A percentile compares a stretch with the other conserved stretches of the same genome.
phyloP scores from a whole-genome alignment of 768 basidiomycete genomes.

The Leccinum boreale region DNA sequence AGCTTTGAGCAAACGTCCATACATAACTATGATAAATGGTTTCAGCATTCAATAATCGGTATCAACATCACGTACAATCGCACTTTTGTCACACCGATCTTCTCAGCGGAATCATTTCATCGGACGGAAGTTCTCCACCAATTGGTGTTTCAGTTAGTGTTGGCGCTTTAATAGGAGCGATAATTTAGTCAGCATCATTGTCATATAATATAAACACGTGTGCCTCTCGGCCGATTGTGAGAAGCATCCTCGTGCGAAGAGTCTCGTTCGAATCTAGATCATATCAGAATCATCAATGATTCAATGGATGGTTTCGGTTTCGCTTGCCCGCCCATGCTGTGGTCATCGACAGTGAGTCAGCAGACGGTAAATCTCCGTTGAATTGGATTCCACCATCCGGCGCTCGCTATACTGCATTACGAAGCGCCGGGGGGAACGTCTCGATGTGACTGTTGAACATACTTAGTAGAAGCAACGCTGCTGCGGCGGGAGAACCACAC shows the following conservation, averaged over 20 bases:
- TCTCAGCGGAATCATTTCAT: neutral
- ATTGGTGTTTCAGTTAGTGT: neutral
- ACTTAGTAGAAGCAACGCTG: neutral
- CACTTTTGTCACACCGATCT: neutral
- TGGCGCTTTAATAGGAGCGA: neutral
- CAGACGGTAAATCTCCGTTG: too few relatives aligned
- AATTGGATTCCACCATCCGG: too few relatives aligned
- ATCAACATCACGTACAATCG: neutral
- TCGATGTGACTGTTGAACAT: too few relatives aligned
- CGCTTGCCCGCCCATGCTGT: neutral
- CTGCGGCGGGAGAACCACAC: neutral
- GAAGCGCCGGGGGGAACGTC: too few relatives aligned
- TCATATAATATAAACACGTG: neutral
- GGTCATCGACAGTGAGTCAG: too few relatives aligned
- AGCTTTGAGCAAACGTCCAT: too few relatives aligned
- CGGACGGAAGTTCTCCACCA: neutral
- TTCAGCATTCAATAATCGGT: neutral
- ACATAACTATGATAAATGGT: neutral
- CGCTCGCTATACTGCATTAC: too few relatives aligned
- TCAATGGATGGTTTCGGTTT: neutral
- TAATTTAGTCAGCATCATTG: neutral
- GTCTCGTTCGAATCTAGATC: neutral
- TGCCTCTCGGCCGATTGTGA: neutral
- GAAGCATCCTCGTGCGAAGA: neutral
- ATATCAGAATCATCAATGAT: neutral